These are phyloP conservation scores for Berkeleyomyces rouxiae DNA, from an alignment of 2,329 filamentous ascomycete species.

Conservation along the genomic window DNA sequence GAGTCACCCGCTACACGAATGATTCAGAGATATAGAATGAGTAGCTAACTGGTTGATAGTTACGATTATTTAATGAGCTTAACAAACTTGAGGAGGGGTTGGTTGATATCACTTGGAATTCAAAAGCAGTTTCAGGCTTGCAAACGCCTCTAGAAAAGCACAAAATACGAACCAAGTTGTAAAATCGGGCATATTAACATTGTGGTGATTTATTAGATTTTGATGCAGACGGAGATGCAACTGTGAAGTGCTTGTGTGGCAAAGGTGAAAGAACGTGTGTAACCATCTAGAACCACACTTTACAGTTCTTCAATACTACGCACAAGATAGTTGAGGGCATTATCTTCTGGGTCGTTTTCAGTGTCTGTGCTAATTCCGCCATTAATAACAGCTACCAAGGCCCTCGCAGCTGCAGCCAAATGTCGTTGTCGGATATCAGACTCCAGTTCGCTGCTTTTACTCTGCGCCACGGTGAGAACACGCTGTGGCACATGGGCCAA, in stretches of 20 bases:
- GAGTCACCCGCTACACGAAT: not conserved
- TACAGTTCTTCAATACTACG: constrained; percentile 44
- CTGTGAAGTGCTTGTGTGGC: not conserved
- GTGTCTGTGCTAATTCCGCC: constrained; percentile 2
- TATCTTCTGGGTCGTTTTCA: constrained; percentile 15
- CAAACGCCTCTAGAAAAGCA: not conserved
- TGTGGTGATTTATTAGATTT: not conserved
- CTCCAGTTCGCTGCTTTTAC: constrained; percentile 69
- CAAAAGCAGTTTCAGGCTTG: not conserved
- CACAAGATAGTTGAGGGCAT: constrained; percentile 36
- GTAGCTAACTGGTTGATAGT: not conserved
- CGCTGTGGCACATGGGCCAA: constrained; percentile 64
- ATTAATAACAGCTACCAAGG: constrained; percentile 26
- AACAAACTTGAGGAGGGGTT: not conserved
- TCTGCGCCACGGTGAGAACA: constrained; percentile 63
- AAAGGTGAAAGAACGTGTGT: not conserved
- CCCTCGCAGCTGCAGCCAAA: constrained; percentile 22
- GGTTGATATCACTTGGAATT: not conserved
- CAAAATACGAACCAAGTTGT: not conserved
- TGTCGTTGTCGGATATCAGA: constrained; percentile 48
- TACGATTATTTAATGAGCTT: not conserved
- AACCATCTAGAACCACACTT: not conserved
- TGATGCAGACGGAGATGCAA: not conserved
- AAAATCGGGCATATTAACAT: not conserved
- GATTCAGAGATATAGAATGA: not conserved